Evolutionary conservation across 176 grass and related monocot species (phyloP).

Genomic region (Aechmea fasciata): DNA sequence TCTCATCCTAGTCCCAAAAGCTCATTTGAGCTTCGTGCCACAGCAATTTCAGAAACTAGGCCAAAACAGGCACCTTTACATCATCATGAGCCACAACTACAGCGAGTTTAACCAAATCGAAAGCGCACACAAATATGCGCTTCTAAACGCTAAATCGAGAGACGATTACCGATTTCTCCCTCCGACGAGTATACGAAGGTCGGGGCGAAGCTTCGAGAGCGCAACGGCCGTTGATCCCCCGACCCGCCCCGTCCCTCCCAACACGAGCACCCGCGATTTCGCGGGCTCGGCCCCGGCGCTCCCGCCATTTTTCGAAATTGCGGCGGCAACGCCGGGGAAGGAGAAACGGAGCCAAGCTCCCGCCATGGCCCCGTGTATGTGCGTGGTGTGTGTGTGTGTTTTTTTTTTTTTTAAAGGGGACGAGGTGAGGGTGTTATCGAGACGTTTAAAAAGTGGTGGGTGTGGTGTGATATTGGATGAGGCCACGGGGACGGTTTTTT

Average conservation of each 20-base stretch:
- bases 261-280: conserved; percentile 51
- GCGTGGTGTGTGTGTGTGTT: background rate
- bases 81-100: too few species aligned
- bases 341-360: conserved; percentile 39
- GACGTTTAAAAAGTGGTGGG: too few species aligned
- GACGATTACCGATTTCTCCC: conserved; percentile 49
- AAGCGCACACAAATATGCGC: too few species aligned
- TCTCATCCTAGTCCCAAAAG: too few species aligned
- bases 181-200: conserved; percentile 47
- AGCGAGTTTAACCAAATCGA: too few species aligned
- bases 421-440: too few species aligned
- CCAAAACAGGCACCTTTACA: too few species aligned
- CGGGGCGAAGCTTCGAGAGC: conserved; percentile 63
- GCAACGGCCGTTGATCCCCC: conserved; percentile 80
- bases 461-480: background rate
- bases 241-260: conserved; percentile 74
- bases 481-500: background rate
- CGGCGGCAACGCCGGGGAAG: conserved; percentile 18
- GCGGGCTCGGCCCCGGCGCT: background rate
- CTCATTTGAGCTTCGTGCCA: too few species aligned
- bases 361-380: conserved; percentile 26
- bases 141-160: background rate
- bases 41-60: too few species aligned
- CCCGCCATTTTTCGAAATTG: conserved; percentile 8
- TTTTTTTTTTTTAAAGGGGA: too few species aligned